phyloP scores from a whole-genome alignment of 257 asterid species.

The Petunia axillaris region DNA sequence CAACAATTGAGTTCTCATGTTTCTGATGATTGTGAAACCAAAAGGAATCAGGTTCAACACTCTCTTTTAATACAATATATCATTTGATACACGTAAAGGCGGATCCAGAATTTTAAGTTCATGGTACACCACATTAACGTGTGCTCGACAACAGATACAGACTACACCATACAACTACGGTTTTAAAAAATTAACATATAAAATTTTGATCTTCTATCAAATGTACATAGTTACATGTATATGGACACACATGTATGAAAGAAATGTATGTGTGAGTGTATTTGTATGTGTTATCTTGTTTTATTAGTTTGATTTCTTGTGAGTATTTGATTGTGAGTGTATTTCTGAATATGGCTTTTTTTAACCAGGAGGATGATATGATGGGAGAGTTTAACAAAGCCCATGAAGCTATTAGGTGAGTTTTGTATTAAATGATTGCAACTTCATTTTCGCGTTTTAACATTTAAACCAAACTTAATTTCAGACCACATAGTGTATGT shows the following conservation, averaged over 20 bases:
- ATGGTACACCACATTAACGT: background rate
- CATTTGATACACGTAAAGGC: too few species aligned
- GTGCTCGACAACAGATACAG: too few species aligned
- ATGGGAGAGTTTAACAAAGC: slow-evolving; percentile 53
- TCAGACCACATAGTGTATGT: background rate
- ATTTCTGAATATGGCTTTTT: background rate
- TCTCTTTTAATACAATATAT: too few species aligned
- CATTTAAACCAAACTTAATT: background rate
- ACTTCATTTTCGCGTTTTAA: background rate
- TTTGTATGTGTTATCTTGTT: too few species aligned
- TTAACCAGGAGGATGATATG: slow-evolving; percentile 42
- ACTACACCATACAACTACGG: too few species aligned
- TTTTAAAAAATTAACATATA: too few species aligned
- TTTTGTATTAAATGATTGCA: slow-evolving; percentile 5
- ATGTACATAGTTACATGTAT: too few species aligned
- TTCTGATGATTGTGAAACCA: slow-evolving; percentile 44
- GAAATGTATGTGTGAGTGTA: too few species aligned
- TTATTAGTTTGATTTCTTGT: background rate
- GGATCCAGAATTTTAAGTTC: too few species aligned
- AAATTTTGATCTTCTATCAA: too few species aligned
- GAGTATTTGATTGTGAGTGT: background rate
- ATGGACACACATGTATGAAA: too few species aligned
- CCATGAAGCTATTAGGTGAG: slow-evolving; percentile 65
- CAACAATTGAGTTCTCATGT: slow-evolving; percentile 22
- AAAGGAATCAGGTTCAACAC: slow-evolving; percentile 38